phyloP scores from a whole-genome alignment of 108 stramenopile genomes.

The Chaetoceros muelleri region DNA sequence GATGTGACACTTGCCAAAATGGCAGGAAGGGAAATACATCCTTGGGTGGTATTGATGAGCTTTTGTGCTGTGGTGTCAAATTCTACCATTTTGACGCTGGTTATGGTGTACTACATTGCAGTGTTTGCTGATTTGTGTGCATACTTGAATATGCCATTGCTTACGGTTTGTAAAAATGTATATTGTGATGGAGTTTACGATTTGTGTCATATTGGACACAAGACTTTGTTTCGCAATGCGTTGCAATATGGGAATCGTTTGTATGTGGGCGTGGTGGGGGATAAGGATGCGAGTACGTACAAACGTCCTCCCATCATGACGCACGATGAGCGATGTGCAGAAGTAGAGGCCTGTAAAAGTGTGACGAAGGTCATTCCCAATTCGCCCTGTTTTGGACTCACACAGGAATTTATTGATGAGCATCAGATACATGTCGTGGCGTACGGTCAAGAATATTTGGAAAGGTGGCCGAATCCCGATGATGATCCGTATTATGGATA shows the following conservation, averaged over 20 bases:
- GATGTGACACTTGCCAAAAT: constrained; percentile 83
- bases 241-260: constrained; percentile 72
- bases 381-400: constrained; percentile 81
- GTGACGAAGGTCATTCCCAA: constrained; percentile 86
- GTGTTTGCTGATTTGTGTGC: constrained; percentile 84
- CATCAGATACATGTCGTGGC: constrained; percentile 90
- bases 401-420: constrained; percentile 70
- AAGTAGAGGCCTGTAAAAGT: constrained; percentile 85
- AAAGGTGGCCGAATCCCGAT: constrained; percentile 72
- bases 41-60: constrained; percentile 78
- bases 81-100: constrained; percentile 64
- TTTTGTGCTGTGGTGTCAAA: constrained; percentile 64
- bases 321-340: constrained; percentile 76
- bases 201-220: constrained; percentile 81
- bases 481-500: constrained; percentile 82
- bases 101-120: constrained; percentile 76
- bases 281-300: constrained; percentile 75
- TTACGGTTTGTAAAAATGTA: constrained; percentile 81
- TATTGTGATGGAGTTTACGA: constrained; percentile 83
- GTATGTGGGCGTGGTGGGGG: constrained; percentile 83
- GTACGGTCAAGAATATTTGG: constrained; percentile 81
- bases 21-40: constrained; percentile 83
- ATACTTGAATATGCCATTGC: constrained; percentile 79
- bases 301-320: constrained; percentile 89
- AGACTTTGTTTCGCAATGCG: constrained; percentile 75